Percentiles rank a stretch among this genome's conserved stretches.
Evolutionary conservation across 177 flowering plant genomes (phyloP).

Genomic region (Vitis hybrid): DNA sequence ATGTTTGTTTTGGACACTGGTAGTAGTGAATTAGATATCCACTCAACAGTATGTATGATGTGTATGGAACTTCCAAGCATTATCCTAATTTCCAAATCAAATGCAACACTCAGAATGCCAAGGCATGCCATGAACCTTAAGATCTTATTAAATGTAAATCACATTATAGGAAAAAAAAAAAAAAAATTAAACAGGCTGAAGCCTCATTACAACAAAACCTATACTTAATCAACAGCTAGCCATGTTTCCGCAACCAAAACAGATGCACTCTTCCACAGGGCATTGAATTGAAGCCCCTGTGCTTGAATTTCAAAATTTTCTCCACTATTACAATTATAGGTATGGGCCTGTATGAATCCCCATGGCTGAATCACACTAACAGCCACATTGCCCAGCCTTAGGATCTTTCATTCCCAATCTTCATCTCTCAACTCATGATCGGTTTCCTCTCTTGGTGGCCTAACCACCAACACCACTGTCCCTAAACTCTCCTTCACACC

Average conservation of each 20-base stretch:
- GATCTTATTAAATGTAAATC: too few relatives aligned
- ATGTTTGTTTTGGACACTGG: not conserved
- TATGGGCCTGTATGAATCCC: conserved; percentile 1
- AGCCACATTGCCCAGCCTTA: too few relatives aligned
- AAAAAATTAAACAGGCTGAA: too few relatives aligned
- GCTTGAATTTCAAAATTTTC: not conserved
- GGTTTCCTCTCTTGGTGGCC: conserved; percentile 73
- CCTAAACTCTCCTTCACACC: conserved; percentile 65
- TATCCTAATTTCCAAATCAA: too few relatives aligned
- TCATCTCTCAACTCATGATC: conserved; percentile 68
- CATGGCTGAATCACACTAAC: not conserved
- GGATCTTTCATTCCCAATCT: conserved; percentile 69
- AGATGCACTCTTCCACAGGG: not conserved
- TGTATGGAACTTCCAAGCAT: too few relatives aligned
- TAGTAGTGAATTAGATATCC: too few relatives aligned
- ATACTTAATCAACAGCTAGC: not conserved
- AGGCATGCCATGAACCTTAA: too few relatives aligned
- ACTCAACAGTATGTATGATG: too few relatives aligned
- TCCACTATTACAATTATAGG: not conserved
- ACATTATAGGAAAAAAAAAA: too few relatives aligned
- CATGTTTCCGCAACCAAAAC: not conserved
- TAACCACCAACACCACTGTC: conserved; percentile 72
- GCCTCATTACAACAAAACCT: not conserved
- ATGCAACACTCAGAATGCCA: too few relatives aligned
- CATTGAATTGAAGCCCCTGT: conserved; percentile 1